Evolutionary conservation across 179 eudicot genomes (phyloP).

Genomic region (Heliamphora pulchella): DNA sequence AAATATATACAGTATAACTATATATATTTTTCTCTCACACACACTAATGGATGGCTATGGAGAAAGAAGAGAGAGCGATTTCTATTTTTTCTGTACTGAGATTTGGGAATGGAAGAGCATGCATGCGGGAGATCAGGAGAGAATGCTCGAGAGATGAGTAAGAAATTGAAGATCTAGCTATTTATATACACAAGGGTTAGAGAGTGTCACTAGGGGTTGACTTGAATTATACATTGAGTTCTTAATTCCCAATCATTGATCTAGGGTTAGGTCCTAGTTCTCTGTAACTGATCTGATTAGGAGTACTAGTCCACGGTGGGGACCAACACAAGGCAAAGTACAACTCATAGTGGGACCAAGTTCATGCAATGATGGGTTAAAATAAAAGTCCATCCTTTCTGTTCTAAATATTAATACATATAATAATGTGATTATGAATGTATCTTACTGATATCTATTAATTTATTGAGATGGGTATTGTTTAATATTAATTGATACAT

Average conservation of each 20-base stretch:
- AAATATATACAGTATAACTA: no score
- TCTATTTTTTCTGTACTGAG: not conserved
- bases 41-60: not conserved
- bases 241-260: conserved; percentile 16
- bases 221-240: conserved; percentile 12
- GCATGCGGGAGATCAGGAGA: no score
- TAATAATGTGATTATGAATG: no score
- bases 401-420: not conserved
- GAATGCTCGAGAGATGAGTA: not conserved
- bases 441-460: no score
- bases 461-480: no score
- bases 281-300: conserved; percentile 14
- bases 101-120: not conserved
- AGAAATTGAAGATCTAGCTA: conserved; percentile 9
- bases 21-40: no score
- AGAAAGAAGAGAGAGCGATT: not conserved
- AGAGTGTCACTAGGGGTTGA: conserved; percentile 17
- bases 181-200: conserved; percentile 20
- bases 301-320: conserved; percentile 28
- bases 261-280: conserved; percentile 18
- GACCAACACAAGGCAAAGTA: conserved; percentile 23
- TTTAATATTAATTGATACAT: no score
- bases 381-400: not conserved
- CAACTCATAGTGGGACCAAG: conserved; percentile 32
- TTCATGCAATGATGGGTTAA: conserved; percentile 25